phyloP scores from a whole-genome alignment of 176 grass and related monocot species.

The Musa beccarii region DNA sequence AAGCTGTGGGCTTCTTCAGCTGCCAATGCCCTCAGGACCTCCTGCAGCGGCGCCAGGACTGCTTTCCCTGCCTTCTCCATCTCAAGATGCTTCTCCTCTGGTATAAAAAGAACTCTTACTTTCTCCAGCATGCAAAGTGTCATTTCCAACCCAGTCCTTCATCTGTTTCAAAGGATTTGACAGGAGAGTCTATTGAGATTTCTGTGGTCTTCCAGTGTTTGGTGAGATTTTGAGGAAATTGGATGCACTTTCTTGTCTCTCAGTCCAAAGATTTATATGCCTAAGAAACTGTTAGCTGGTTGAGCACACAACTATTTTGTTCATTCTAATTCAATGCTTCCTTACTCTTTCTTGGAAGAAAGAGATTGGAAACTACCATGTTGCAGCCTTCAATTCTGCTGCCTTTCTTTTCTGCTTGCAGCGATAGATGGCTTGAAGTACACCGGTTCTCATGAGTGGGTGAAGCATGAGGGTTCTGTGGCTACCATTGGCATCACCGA shows the following conservation, averaged over 20 bases:
- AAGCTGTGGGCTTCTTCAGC: conserved; percentile 40
- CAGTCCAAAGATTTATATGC: no score
- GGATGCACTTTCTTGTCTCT: no score
- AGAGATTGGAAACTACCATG: neutral
- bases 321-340: no score
- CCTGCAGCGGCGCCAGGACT: conserved; percentile 17
- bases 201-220: no score
- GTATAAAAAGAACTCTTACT: conserved; percentile 14
- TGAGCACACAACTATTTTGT: no score
- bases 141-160: neutral
- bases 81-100: conserved; percentile 49
- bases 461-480: conserved; percentile 46
- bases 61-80: conserved; percentile 32
- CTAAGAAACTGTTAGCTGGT: no score
- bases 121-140: neutral
- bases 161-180: neutral
- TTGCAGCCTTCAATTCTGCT: no score
- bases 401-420: neutral
- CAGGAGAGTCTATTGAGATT: neutral
- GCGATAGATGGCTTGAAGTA: conserved; percentile 22
- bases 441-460: conserved; percentile 19
- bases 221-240: no score
- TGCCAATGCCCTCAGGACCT: conserved; percentile 59
- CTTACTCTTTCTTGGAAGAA: neutral
- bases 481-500: conserved; percentile 81